Base-by-base conservation (phyloP, 257 asterid species). In the Solanum tarapatanum region DNA sequence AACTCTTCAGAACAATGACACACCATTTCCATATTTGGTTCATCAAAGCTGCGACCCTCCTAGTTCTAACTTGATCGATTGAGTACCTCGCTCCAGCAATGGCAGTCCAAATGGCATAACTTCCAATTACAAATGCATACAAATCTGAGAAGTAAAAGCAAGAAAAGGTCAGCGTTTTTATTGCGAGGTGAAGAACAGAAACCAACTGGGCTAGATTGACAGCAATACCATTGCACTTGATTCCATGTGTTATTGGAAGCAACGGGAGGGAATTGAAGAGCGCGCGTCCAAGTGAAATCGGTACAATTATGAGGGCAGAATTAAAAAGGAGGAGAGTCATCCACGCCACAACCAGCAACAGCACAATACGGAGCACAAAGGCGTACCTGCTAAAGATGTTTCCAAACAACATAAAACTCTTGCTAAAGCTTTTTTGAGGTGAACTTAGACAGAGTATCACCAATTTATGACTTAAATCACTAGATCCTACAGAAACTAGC, bases 41-140 rank as follows among this genome's bases (percentile, higher is more conserved):
- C n/a, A 96, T 90, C 90, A 97, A 86, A 84, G 92, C 83, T 84
- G 93, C 90, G 23, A 94, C 96, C 89, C 94, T 93, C 90, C 94
- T 93, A 16, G 98, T 92, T 86, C 93, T 92, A 87, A 96, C 88
- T 86, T 95, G 98, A 89, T 95, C 95, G 37, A 92, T 70, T 43
- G 96, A 93, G 91, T 97, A 97, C 88, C 99, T 93, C 51, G 88
- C 94, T 87, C 99, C 99, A 88, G 99, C 99, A 87, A 96, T 89
- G 84, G 91, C 97, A 87, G 98, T 96, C 99, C 99, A 97, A 86
- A 97, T 97, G 88, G 95, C 96, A 84, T 96, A 97, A 92, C 99
- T 94, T 90, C 99, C 99, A 87, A 96, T 96, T 69, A 95, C 95
- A 79, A 97, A 97, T 83, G 99, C 99, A 86, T 97, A 97, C 73